Evolutionary conservation across 306 rosid genomes (phyloP), one percentile per base, ranked within the genome.

Genomic region (Cicer judaicum): DNA sequence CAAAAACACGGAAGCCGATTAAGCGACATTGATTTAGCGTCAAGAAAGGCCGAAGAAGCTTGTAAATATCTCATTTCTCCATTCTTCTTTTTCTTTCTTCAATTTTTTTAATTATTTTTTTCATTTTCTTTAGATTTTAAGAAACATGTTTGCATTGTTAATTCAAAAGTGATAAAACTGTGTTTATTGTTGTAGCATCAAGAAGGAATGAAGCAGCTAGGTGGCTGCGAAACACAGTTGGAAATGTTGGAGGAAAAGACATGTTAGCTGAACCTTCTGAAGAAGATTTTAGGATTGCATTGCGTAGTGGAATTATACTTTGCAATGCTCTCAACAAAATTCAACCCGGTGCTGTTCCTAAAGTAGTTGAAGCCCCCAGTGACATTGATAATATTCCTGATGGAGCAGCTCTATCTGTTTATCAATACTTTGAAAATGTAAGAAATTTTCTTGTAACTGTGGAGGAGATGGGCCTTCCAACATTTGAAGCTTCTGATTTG

Each of bases 281-380:
- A 87, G 96, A 90, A 74, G 96, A 90, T 52, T 90, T 94, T 63
- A 88, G 91, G 78, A 79, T 85, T 47, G 96, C 88, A 68, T 81
- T 94, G 85, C 90, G 95, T 21, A 92, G 93, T 68, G 99, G 99
- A 52, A 89, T 92, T 60, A 80, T 94, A 76, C 97, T 94, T 67
- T 94, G 99, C 85, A 86, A 62, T 81, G 98, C 76, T 75, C 82
- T 94, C 43, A 94, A 94, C 85, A 94, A 86, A 83, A 77, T 94
- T 73, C 91, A 88, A 76, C 92, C 97, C 0, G 95, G 93, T 19
- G 87, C 94, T 7, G 89, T 94, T 70, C 76, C 90, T 40, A 92
- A 90, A 83, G 88, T 84, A 46, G 76, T 84, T 74, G 88, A 84
- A 84, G 85, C 69, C 16, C 85, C 85, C 1, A 7, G 47, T 7